Conservation (phyloP, 2,329 filamentous ascomycete genomes). For the Furcasterigmium furcatum region DNA sequence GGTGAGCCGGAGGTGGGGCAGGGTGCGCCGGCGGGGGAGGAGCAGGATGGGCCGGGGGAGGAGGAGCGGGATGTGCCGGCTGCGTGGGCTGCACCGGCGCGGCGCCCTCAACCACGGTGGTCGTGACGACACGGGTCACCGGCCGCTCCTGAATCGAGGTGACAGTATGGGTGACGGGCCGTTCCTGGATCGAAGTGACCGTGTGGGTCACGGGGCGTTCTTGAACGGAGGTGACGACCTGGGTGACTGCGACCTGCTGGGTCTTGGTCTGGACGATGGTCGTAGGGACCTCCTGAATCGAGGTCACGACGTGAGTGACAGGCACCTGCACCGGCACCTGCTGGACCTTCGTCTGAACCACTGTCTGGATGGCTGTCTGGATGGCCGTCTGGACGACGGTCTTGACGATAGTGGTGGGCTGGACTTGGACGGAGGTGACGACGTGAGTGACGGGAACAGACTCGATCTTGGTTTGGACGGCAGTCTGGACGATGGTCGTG, state of each 20-base stretch:
- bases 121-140: slow-evolving; percentile 4
- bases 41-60: not conserved
- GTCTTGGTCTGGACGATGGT: not conserved
- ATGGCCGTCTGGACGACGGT: slow-evolving; percentile 3
- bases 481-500: slow-evolving; percentile 5
- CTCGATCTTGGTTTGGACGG: slow-evolving; percentile 2
- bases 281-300: slow-evolving; percentile 1
- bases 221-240: slow-evolving; percentile 2
- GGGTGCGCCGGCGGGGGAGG: not conserved
- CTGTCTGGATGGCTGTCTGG: slow-evolving; percentile 4
- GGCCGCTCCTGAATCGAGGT: slow-evolving; percentile 1
- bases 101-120: not conserved
- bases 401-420: not conserved
- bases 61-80: not conserved
- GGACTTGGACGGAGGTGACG: not conserved
- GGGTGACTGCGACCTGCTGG: not conserved
- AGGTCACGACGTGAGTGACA: slow-evolving; percentile 6
- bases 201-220: slow-evolving; percentile 3
- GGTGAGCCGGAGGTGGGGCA: not conserved
- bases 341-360: slow-evolving; percentile 5
- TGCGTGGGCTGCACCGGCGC: slow-evolving; percentile 2
- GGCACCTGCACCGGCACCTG: slow-evolving; percentile 4
- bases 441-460: slow-evolving; percentile 5
- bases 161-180: slow-evolving; percentile 4
- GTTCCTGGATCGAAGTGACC: slow-evolving; percentile 3